Evolutionary conservation across 192 early-diverging fungal species (phyloP).

Genomic region (Backusella australiensis): DNA sequence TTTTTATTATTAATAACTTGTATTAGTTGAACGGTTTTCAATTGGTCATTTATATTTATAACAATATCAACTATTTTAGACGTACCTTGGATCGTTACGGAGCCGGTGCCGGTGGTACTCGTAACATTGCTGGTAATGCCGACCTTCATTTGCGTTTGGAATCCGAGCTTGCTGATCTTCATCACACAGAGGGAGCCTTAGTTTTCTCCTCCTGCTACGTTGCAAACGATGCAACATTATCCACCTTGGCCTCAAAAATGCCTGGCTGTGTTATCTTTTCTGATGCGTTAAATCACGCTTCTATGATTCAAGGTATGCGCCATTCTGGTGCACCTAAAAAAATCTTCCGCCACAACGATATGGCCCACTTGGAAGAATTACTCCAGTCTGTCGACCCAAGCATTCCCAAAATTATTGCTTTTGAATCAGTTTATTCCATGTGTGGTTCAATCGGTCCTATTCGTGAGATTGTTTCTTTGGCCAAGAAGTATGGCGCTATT

Average conservation of each 20-base stretch:
- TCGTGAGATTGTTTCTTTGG: conserved; percentile 82
- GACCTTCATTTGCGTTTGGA: conserved; percentile 92
- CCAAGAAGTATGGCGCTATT: conserved; percentile 94
- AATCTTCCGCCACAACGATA: conserved; percentile 93
- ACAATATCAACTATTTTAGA: conserved; percentile 35
- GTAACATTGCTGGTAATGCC: conserved; percentile 99
- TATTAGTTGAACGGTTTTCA: background rate
- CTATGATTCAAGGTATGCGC: conserved; percentile 97
- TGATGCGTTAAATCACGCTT: conserved; percentile 94
- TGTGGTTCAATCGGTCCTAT: conserved; percentile 92
- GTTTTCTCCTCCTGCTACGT: conserved; percentile 98
- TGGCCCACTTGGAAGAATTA: conserved; percentile 83
- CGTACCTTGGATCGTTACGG: conserved; percentile 92
- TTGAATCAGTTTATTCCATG: conserved; percentile 98
- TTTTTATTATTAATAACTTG: background rate
- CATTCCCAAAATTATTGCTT: conserved; percentile 94
- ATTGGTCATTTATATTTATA: conserved; percentile 14
- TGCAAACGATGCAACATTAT: conserved; percentile 95
- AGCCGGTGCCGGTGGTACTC: conserved; percentile 97
- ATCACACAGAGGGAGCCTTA: conserved; percentile 87
- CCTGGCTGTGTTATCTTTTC: conserved; percentile 94
- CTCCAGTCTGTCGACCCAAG: conserved; percentile 77
- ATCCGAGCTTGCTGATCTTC: conserved; percentile 85
- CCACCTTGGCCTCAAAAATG: conserved; percentile 83
- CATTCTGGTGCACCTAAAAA: conserved; percentile 86